These are phyloP conservation scores for Exophiala phaeomuriformis DNA, from an alignment of 2,329 filamentous ascomycete genomes.

Conservation along the genomic window DNA sequence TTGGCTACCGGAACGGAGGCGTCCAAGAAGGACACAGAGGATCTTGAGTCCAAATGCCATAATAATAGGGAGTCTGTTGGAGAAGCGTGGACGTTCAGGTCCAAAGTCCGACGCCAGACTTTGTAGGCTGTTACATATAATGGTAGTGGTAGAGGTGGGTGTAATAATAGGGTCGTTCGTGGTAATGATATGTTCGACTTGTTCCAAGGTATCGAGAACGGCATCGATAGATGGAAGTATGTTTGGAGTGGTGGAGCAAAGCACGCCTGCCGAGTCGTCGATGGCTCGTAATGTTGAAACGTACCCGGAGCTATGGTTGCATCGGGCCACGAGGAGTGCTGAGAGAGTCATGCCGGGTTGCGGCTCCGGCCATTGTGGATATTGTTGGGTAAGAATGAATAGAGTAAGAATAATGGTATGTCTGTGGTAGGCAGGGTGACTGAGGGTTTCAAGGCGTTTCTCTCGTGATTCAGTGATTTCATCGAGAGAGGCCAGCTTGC, in stretches of 20 bases:
- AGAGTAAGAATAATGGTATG: slow-evolving; percentile 22
- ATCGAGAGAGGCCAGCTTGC: slow-evolving; percentile 16
- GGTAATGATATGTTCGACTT: slow-evolving; percentile 18
- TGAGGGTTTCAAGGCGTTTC: slow-evolving; percentile 10
- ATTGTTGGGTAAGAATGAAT: slow-evolving; percentile 18
- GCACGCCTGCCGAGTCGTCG: slow-evolving; percentile 15
- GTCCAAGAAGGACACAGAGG: slow-evolving; percentile 14
- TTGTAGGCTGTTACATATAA: slow-evolving; percentile 16
- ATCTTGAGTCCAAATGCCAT: slow-evolving; percentile 20
- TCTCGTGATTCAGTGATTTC: slow-evolving; percentile 16
- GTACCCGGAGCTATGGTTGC: slow-evolving; percentile 20
- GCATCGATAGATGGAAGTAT: slow-evolving; percentile 18
- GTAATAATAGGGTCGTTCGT: slow-evolving; percentile 17
- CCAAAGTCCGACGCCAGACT: slow-evolving; percentile 20
- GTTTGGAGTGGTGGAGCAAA: slow-evolving; percentile 9
- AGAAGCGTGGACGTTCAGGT: slow-evolving; percentile 15
- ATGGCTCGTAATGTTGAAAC: slow-evolving; percentile 10
- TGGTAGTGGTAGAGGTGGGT: slow-evolving; percentile 14
- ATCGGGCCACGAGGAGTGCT: slow-evolving; percentile 21
- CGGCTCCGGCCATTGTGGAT: slow-evolving; percentile 23
- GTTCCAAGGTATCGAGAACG: slow-evolving; percentile 20
- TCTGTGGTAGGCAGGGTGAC: slow-evolving; percentile 23
- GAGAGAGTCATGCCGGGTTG: slow-evolving; percentile 21
- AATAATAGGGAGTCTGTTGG: slow-evolving; percentile 18
- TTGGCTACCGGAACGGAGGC: slow-evolving; percentile 6